These are phyloP conservation scores for Aureobasidium pullulans DNA, from an alignment of 2,329 filamentous ascomycete genomes.

Conservation along the genomic window DNA sequence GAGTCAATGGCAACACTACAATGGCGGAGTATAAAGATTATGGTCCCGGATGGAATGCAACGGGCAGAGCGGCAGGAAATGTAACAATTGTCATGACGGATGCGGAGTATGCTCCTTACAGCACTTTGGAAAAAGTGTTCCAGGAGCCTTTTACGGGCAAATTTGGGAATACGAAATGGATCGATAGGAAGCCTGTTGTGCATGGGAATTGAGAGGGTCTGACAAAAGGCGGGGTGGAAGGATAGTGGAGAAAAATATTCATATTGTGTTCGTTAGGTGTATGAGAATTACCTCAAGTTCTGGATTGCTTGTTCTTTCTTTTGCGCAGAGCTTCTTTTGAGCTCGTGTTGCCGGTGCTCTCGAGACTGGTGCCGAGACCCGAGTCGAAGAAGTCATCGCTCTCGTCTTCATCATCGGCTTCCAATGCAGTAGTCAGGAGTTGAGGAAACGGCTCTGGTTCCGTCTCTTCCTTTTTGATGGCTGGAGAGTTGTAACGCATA, in stretches of 20 bases:
- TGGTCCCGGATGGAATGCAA: slow-evolving; percentile 49
- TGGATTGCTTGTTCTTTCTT: neutral
- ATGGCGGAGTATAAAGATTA: slow-evolving; percentile 49
- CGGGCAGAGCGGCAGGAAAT: slow-evolving; percentile 32
- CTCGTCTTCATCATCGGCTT: slow-evolving; percentile 37
- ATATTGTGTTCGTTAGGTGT: too few species aligned
- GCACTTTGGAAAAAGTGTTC: slow-evolving; percentile 39
- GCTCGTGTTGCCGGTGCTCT: slow-evolving; percentile 26
- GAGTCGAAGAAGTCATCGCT: slow-evolving; percentile 40
- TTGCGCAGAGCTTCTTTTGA: slow-evolving; percentile 5
- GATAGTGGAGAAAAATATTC: too few species aligned
- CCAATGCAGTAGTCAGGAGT: slow-evolving; percentile 19
- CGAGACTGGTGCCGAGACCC: slow-evolving; percentile 43
- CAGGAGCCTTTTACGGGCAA: slow-evolving; percentile 36
- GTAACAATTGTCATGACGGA: slow-evolving; percentile 43
- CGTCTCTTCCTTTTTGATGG: slow-evolving; percentile 24
- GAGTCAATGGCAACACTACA: slow-evolving; percentile 38
- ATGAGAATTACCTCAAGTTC: neutral
- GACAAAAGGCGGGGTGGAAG: too few species aligned
- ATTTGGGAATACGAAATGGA: slow-evolving; percentile 42
- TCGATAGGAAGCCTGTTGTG: slow-evolving; percentile 31
- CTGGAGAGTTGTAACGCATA: slow-evolving; percentile 25
- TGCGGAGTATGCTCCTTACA: slow-evolving; percentile 32
- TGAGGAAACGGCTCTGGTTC: slow-evolving; percentile 15
- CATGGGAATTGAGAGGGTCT: neutral